Base-by-base conservation (phyloP, 2,329 filamentous ascomycete species). In the Alternaria metachromatica region DNA sequence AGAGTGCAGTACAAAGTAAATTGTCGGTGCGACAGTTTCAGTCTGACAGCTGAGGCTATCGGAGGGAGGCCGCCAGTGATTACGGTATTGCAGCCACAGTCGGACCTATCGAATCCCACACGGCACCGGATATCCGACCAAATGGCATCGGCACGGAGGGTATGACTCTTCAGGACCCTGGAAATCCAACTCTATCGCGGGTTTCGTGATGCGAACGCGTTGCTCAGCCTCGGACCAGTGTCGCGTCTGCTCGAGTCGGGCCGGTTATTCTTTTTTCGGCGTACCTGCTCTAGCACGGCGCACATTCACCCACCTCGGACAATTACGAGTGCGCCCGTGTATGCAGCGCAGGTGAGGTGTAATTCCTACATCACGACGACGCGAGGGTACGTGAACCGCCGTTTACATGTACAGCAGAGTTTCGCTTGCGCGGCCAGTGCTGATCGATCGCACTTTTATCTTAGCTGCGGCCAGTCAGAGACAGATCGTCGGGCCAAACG, bases 381-480 rank as follows among this genome's bases (percentile, higher is more conserved):
- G 41, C 37, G 44, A 44, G 45, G 44, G 66, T 50, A 60, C 62
- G 55, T 33, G 62, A 60, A 44, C 65, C 64, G 43, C 41, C 62
- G 57, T 50, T 48, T 56, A 64, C 46, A 46, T 37, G 37, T 46
- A 37, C 13, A 15, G 13, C 21, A 37, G 20, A 15, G 13, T 37
- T 53, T 60, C 60, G 62, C 37, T 61, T 68, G 65, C 64, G 66
- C 62, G 65, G 59, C 66, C 62, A 58, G 61, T 62, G 67, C 69
- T 65, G 72, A 73, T 74, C 65, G 49, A 71, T 64, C 48, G 59
- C 63, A 67, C 49, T 55, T 55, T 45, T 64, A 65, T 68, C 28
- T 63, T 53, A 59, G 60, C 45, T 54, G 55, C 18, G 58, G 37
- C 75, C 76, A 78, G 58, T 76, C 74, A 75, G 48, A 65, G 62